Base-by-base conservation (phyloP, 2,329 filamentous ascomycete genomes). In the Onygena corvina region DNA sequence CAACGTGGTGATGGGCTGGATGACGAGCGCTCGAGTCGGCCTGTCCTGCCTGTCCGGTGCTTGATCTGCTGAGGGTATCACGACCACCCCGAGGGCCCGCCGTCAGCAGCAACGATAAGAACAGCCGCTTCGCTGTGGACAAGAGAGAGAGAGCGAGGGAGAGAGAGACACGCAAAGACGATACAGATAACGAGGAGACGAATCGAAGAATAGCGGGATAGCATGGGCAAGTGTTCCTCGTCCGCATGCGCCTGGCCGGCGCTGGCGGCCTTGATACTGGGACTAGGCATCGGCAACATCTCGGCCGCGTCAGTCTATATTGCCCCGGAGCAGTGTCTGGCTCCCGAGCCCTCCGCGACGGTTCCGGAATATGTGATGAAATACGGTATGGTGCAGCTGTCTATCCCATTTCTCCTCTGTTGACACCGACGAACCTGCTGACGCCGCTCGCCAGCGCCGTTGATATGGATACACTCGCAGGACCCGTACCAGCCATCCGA, bases 401-500 rank as follows among this genome's bases (percentile, higher is more conserved):
- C n/a, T n/a, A n/a, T n/a, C n/a, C n/a, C n/a, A n/a, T 3, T 21
- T 21, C 20, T 16, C 3, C 21, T 35, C 11, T 30, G 7, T 1
- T 36, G 12, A n/a, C 11, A n/a, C 36, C 44, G 29, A 48, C 36
- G n/a, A 3, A 11, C 14, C 27, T 25, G 38, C 25, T 46, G 23
- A 29, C n/a, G n/a, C 29, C 12, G 20, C n/a, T 23, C 8, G 6
- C 9, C 18, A 76, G 74, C 74, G 29, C 74, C 74, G 5, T 53
- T 76, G 3, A 65, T 75, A 29, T 76, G 71, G 65, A 65, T 76
- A 6, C 67, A 75, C 53, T 67, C 67, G 21, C 53, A 65, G 52
- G 74, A 77, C 52, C 55, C 60, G 23, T 76, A 73, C 56, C 67
- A 69, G 44, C 74, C 74, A 4, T 72, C 71, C 35, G 71, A 74